Percentiles rank a stretch among this genome's conserved stretches.
Conservation (phyloP, 352 stramenopile genomes). For the Globisporangium iwayamae region DNA sequence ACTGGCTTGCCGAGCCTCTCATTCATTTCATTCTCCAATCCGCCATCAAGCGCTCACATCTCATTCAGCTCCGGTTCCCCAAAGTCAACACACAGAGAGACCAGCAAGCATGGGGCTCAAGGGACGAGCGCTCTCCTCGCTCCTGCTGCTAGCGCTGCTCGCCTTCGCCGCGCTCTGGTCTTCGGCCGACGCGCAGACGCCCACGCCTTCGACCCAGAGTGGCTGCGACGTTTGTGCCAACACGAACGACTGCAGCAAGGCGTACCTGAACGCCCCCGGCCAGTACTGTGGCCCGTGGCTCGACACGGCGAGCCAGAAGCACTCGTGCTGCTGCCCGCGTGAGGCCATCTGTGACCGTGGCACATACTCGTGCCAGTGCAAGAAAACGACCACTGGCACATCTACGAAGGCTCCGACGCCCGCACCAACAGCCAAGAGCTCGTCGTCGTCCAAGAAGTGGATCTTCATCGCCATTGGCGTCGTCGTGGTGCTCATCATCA, state of each 20-base stretch:
- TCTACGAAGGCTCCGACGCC: constrained; percentile 23
- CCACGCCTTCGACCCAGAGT: constrained; percentile 7
- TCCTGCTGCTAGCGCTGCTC: constrained; percentile 14
- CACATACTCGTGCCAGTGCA: constrained; percentile 46
- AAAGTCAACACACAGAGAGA: too few species aligned
- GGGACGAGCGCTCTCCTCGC: constrained; percentile 4
- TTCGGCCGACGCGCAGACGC: constrained; percentile 3
- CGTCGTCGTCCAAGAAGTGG: constrained; percentile 24
- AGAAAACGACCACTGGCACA: constrained; percentile 16
- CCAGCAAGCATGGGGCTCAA: constrained; percentile 4
- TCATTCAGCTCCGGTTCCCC: neutral
- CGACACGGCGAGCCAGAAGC: constrained; percentile 27
- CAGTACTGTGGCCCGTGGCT: constrained; percentile 59
- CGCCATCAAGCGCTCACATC: neutral
- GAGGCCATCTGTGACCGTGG: constrained; percentile 30
- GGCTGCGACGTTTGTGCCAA: constrained; percentile 56
- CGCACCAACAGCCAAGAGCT: constrained; percentile 27
- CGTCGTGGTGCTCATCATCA: constrained; percentile 31
- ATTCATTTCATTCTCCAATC: constrained; percentile 7
- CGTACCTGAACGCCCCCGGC: constrained; percentile 37
- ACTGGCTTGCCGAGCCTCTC: neutral
- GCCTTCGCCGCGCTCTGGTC: constrained; percentile 14
- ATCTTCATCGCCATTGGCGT: constrained; percentile 30
- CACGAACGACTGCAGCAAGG: constrained; percentile 38
- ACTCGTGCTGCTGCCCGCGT: constrained; percentile 51